Base-by-base conservation (phyloP, 2,329 filamentous ascomycete species). In the Fusarium oxysporum region DNA sequence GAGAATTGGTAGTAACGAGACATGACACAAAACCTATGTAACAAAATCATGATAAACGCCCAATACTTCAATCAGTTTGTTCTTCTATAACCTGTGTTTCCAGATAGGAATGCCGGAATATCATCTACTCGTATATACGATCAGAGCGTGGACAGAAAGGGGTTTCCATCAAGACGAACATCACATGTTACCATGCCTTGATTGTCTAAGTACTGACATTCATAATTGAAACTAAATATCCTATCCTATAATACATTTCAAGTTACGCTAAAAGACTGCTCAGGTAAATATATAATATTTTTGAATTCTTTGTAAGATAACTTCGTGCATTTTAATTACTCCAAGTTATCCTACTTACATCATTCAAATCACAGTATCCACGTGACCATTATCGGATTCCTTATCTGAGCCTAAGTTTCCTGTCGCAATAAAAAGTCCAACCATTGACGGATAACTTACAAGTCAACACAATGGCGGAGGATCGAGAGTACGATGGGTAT, bases 401-500 rank as follows among this genome's bases (percentile, higher is more conserved):
- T 55, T 66, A 68, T 61, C 43, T 61, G 38, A 32, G 51, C 32
- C 41, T 33, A 35, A 25, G 30, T 43, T 56, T 59, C 44, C 23
- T 48, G 51, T 63, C 40, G 28, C 33, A 41, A 33, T 30, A 25
- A 48, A 41, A 38, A 37, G n/a, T 53, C 19, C 44, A 48, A 62
- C 33, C 16, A 30, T 51, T 33, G 17, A 40, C 48, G n/a, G n/a
- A 45, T 33, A 43, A 32, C 28, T 51, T n/a, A 33, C 47, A 59
- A 40, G 51, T 44, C 16, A 44, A 44, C 45, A 78, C 67, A 54
- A 83, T 83, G 81, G 78, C 77, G 23, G 80, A 80, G 33, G 80
- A 83, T 23, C 77, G 78, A 71, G 82, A 83, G 51, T 82, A 81
- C 45, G 78, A 80, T 51, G 82, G 80, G 30, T 82, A 79, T 54